phyloP scores from a whole-genome alignment of 1,284 basidiomycete genomes.

The Moesziomyces globuligerus region DNA sequence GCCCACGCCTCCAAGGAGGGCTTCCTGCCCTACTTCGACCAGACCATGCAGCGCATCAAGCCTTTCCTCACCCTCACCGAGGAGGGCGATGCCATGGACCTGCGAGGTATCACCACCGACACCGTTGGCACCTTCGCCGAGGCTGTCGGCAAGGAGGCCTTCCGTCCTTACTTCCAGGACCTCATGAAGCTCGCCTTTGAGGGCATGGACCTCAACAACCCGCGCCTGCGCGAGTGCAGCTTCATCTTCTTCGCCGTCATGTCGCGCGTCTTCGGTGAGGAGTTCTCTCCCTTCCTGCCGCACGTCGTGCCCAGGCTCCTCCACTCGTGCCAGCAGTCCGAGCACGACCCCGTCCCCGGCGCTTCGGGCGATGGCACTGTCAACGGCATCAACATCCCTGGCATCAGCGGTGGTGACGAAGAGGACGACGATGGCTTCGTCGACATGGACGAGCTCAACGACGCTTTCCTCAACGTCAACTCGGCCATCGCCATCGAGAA shows the following conservation, averaged over 20 bases:
- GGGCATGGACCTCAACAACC: slow-evolving; percentile 83
- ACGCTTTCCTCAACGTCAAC: slow-evolving; percentile 76
- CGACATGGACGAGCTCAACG: slow-evolving; percentile 81
- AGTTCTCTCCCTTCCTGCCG: slow-evolving; percentile 88
- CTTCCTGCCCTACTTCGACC: slow-evolving; percentile 94
- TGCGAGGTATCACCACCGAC: slow-evolving; percentile 97
- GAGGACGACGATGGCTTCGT: slow-evolving; percentile 70
- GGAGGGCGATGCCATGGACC: slow-evolving; percentile 83
- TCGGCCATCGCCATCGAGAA: slow-evolving; percentile 98
- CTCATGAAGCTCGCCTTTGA: slow-evolving; percentile 96
- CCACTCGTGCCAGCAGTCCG: slow-evolving; percentile 81
- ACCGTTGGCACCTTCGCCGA: slow-evolving; percentile 98
- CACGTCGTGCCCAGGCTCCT: slow-evolving; percentile 88
- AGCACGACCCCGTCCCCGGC: slow-evolving; percentile 69
- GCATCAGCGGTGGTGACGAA: slow-evolving; percentile 77
- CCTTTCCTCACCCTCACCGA: slow-evolving; percentile 82
- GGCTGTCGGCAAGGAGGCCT: slow-evolving; percentile 91
- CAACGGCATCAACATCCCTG: slow-evolving; percentile 72
- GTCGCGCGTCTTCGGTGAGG: slow-evolving; percentile 93
- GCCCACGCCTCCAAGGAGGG: slow-evolving; percentile 95
- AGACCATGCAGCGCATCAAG: slow-evolving; percentile 87
- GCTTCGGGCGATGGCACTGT: slow-evolving; percentile 64
- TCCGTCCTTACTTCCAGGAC: slow-evolving; percentile 93
- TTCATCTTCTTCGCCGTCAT: slow-evolving; percentile 99
- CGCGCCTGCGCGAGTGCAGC: slow-evolving; percentile 90